Conservation (phyloP, 1,139 yeast species). For the Saccharomycopsis phalli region DNA sequence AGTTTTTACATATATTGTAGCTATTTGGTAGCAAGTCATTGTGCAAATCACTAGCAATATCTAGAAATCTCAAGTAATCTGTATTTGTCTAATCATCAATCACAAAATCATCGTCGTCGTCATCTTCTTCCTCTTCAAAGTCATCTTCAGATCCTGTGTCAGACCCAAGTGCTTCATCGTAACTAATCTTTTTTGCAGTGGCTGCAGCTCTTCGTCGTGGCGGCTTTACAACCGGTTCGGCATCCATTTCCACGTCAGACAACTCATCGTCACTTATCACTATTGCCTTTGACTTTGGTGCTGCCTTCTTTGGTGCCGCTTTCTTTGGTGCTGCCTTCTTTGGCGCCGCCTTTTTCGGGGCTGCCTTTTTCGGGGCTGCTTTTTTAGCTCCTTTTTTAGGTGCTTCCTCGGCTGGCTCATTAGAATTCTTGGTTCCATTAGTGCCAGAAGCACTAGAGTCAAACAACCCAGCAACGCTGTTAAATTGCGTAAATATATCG, state of each 20-base stretch:
- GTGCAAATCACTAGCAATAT: too few species aligned
- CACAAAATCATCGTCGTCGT: slow-evolving; percentile 5
- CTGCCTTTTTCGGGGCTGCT: slow-evolving; percentile 13
- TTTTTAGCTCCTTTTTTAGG: slow-evolving; percentile 1
- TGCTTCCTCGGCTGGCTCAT: slow-evolving; percentile 7
- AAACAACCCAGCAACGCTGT: slow-evolving; percentile 15
- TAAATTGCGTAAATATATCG: slow-evolving; percentile 18
- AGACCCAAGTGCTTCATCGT: slow-evolving; percentile 16
- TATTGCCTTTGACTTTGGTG: slow-evolving; percentile 1
- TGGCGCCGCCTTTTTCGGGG: slow-evolving; percentile 9
- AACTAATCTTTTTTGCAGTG: neutral
- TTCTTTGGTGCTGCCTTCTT: slow-evolving; percentile 1
- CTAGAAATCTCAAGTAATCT: too few species aligned
- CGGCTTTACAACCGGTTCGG: slow-evolving; percentile 6
- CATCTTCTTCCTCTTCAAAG: slow-evolving; percentile 9
- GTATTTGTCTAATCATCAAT: neutral
- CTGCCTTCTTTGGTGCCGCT: slow-evolving; percentile 3
- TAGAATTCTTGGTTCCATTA: neutral
- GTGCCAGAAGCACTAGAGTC: slow-evolving; percentile 12
- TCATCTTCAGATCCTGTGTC: slow-evolving; percentile 29
- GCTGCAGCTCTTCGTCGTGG: slow-evolving; percentile 14
- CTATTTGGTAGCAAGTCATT: too few species aligned
- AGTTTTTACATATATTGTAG: too few species aligned
- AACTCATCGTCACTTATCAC: slow-evolving; percentile 1
- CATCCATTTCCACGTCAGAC: neutral